Conservation (phyloP, 2,329 filamentous ascomycete species). For the Sporothrix schenckii region DNA sequence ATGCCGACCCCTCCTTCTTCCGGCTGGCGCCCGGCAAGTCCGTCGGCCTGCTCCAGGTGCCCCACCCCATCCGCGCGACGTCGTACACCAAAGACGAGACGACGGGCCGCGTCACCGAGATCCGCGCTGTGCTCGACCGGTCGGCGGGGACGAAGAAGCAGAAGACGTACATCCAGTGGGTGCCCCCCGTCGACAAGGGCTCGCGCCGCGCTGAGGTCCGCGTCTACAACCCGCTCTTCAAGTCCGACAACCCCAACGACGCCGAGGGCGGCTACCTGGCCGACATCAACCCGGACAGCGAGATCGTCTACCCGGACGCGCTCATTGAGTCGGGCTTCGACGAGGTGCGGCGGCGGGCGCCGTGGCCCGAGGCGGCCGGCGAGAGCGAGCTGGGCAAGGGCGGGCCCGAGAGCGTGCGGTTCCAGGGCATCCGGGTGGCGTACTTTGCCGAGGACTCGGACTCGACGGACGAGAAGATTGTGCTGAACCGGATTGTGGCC, state of each 20-base stretch:
- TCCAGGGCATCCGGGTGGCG: conserved; percentile 87
- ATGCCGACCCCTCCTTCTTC: conserved; percentile 74
- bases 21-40: conserved; percentile 71
- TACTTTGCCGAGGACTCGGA: conserved; percentile 83
- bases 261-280: conserved; percentile 79
- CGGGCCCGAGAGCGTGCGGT: conserved; percentile 76
- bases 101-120: conserved; percentile 57
- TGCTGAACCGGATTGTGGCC: conserved; percentile 89
- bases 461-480: conserved; percentile 74
- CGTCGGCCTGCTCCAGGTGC: conserved; percentile 72
- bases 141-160: conserved; percentile 70
- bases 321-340: conserved; percentile 82
- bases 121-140: conserved; percentile 71
- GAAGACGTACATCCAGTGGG: conserved; percentile 91
- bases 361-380: conserved; percentile 79
- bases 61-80: conserved; percentile 69
- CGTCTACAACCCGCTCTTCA: conserved; percentile 82
- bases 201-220: conserved; percentile 73
- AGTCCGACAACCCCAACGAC: conserved; percentile 77
- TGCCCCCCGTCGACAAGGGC: conserved; percentile 60
- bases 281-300: conserved; percentile 82
- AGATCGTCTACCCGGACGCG: conserved; percentile 76
- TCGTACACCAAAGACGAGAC: conserved; percentile 67
- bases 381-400: conserved; percentile 64
- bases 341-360: conserved; percentile 71